These are phyloP conservation scores for Hemerocallis citrina DNA, from an alignment of 106 monocot genomes.

Conservation along the genomic window DNA sequence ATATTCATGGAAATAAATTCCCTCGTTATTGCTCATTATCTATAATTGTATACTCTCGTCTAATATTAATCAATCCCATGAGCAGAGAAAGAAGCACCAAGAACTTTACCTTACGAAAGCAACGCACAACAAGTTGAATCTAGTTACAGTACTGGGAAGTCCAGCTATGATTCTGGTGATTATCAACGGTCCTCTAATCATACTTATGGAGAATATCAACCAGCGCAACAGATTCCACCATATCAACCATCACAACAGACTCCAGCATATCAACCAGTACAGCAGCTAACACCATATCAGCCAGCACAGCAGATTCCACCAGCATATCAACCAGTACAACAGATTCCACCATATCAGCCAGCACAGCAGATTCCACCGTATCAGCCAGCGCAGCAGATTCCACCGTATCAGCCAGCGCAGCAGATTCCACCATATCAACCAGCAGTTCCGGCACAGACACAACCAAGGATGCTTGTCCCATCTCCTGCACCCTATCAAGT, in stretches of 20 bases:
- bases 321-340: conserved; percentile 36
- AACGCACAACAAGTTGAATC: conserved; percentile 13
- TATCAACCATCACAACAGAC: conserved; percentile 12
- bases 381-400: conserved; percentile 30
- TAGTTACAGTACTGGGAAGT: conserved; percentile 15
- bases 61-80: not conserved
- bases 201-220: conserved; percentile 52
- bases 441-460: too few relatives aligned
- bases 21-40: too few relatives aligned
- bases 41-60: too few relatives aligned
- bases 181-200: conserved; percentile 44
- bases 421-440: conserved; percentile 37
- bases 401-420: conserved; percentile 28
- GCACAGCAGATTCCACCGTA: conserved; percentile 17
- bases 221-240: too few relatives aligned
- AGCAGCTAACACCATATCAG: conserved; percentile 21
- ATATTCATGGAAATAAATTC: too few relatives aligned
- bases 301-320: conserved; percentile 23
- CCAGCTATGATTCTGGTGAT: conserved; percentile 6
- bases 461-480: conserved; percentile 76
- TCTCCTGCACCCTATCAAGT: conserved; percentile 35
- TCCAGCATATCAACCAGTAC: conserved; percentile 33
- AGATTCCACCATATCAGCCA: conserved; percentile 8
- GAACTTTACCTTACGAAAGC: conserved; percentile 16
- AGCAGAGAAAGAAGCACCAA: conserved; percentile 30